Evolutionary conservation across 2,329 filamentous ascomycete species (phyloP), one percentile per base, ranked within the genome.

Genomic region (Stylonectria norvegica): DNA sequence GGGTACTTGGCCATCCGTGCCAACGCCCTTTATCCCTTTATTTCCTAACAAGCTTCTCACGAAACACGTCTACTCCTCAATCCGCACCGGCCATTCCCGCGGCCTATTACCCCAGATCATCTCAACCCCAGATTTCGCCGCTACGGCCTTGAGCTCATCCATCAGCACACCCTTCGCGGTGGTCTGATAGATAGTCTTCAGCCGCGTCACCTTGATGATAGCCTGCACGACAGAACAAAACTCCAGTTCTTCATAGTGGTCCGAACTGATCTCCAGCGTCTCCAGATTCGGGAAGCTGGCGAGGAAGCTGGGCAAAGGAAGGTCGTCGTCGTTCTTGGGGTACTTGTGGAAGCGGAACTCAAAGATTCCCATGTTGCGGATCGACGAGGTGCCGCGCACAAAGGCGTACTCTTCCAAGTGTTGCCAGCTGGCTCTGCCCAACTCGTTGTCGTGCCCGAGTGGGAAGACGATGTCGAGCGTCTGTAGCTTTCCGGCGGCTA

Each of bases 391-490:
- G 23, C 66, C 65, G 11, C 57, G 52, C 3, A 70, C 52, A 66
- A 67, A 70, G 5, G 44, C 46, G 40, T 63, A 61, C 2, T 52
- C 48, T 12, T 50, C 36, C 10, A 69, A 48, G 38, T 66, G 59
- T 11, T 54, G 40, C 9, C 45, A 41, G 39, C 58, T 59, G n/a
- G 36, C 35, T n/a, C 46, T 38, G 10, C 61, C 64, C n/a, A 41
- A 33, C 2, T 38, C 47, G 5, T 47, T 50, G 10, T 53, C 38
- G 20, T 57, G 34, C 3, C 59, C 55, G 1, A 56, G 49, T 2
- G 61, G 62, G 39, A 68, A 68, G 2, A 61, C 56, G 14, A 68
- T 56, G 39, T 67, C 66, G 11, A 68, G 52, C 1, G 60, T 60
- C 20, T 58, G 50, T 4, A 69, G 51, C 11, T 53, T 61, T 16